Conservation (phyloP, 148 eudicot species). For the Cornus controversa region DNA sequence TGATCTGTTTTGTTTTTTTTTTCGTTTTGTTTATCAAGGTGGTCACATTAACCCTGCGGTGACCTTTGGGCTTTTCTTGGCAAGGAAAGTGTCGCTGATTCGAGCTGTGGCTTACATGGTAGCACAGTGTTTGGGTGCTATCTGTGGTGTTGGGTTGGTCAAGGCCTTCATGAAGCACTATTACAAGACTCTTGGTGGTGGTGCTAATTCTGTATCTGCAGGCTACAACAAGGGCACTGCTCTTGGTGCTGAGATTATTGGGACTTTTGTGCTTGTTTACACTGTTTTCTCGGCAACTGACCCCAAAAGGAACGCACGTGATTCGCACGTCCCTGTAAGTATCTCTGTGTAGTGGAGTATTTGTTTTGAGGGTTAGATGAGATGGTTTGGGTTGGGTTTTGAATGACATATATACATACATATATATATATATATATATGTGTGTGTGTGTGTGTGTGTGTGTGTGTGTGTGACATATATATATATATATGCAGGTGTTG, state of each 20-base stretch:
- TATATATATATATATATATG: too few relatives aligned
- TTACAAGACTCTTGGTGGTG: constrained; percentile 62
- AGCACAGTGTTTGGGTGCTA: constrained; percentile 78
- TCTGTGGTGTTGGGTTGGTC: constrained; percentile 80
- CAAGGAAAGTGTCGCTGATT: constrained; percentile 72
- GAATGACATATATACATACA: neutral
- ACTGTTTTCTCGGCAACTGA: constrained; percentile 93
- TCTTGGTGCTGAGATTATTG: constrained; percentile 84
- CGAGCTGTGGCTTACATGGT: constrained; percentile 71
- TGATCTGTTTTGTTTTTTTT: neutral
- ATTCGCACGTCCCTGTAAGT: constrained; percentile 86
- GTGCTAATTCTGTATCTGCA: constrained; percentile 49
- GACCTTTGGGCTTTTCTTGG: constrained; percentile 76
- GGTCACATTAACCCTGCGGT: constrained; percentile 97
- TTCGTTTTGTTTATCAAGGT: constrained; percentile 53
- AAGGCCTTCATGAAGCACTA: constrained; percentile 73
- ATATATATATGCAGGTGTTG: constrained; percentile 61
- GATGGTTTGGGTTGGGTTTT: neutral
- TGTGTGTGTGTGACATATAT: neutral
- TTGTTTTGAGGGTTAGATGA: too few relatives aligned
- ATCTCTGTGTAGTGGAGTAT: neutral
- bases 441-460: neutral
- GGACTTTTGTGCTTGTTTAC: constrained; percentile 85
- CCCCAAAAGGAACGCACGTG: constrained; percentile 86
- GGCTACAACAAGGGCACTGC: constrained; percentile 81